Base-by-base conservation (phyloP, 1,139 yeast species). In the Magnusiomyces magnusii region DNA sequence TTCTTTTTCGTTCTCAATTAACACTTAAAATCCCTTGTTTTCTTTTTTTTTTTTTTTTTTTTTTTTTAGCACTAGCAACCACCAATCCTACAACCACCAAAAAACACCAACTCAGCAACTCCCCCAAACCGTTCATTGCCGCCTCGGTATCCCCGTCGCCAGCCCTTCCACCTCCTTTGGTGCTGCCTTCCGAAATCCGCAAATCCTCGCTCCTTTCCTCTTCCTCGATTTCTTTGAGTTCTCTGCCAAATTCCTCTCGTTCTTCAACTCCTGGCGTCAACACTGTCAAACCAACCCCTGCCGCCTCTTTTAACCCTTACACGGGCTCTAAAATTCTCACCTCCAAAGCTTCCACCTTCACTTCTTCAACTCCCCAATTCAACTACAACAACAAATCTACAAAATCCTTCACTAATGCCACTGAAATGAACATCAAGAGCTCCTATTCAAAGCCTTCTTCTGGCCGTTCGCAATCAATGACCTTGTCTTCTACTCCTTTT, bases 121-220 rank as follows among this genome's bases (percentile, higher is more conserved):
- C 36, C 36, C 5, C 34, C 17, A 50, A 42, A 52, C 47, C 47
- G 55, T 56, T 59, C 42, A 55, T 57, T 42, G 58, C 60, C 10
- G 23, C 57, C 19, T 53, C 60, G 21, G 47, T 55, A 2, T 55
- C 54, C 19, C 57, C 60, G 7, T 47, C 58, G 24, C 60, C 62
- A 17, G 23, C 58, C 23, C 28, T 61, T 54, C 58, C 60, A 47
- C 57, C 60, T 10, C 64, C 67, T 36, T 58, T 69, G 59, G 67
- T 70, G 1, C 62, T 70, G 50, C 73, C 73, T 2, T 66, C 70
- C 25, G 73, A 70, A 52, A 62, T 63, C 17, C 65, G 73, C 2
- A 62, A 71, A 51, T 63, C 60, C 42, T 67, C 71, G 3, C 57
- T 63, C 27, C 63, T 62, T n/a, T 58, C 62, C 31, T 49, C 58